phyloP scores from a whole-genome alignment of 108 stramenopile species.

The Skeletonema potamos region DNA sequence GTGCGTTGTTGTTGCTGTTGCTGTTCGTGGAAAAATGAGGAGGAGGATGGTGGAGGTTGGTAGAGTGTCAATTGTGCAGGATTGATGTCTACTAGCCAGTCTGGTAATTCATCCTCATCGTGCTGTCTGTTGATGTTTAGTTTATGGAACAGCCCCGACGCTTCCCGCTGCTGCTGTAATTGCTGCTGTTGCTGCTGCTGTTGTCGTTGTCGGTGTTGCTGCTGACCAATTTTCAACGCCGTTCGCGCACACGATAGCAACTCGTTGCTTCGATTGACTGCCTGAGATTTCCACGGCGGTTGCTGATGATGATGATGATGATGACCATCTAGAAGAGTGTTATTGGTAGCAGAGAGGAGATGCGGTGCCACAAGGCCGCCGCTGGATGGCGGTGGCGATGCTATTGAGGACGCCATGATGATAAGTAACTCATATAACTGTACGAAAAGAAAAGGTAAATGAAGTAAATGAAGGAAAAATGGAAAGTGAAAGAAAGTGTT shows the following conservation, averaged over 20 bases:
- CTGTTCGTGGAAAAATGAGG: not conserved
- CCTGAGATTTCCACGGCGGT: constrained; percentile 33
- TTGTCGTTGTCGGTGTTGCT: constrained; percentile 34
- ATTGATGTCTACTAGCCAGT: constrained; percentile 28
- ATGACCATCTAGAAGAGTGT: not conserved
- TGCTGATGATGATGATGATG: not conserved
- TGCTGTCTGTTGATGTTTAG: not conserved
- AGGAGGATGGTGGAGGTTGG: constrained; percentile 1
- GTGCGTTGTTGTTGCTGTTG: not conserved
- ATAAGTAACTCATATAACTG: too few species aligned
- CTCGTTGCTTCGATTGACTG: constrained; percentile 73
- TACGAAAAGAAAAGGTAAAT: too few species aligned
- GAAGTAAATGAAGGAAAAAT: too few species aligned
- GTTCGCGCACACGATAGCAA: constrained; percentile 80
- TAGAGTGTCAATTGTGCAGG: constrained; percentile 37
- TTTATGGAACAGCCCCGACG: not conserved
- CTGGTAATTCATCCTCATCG: constrained; percentile 14
- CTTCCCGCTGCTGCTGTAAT: not conserved
- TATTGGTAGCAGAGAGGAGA: not conserved
- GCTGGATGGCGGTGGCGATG: not conserved
- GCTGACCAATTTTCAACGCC: constrained; percentile 64
- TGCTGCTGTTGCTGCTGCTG: not conserved
- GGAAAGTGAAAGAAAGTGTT: not conserved
- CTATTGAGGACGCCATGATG: not conserved
- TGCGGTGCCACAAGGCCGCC: not conserved